Evolutionary conservation across 2,329 filamentous ascomycete genomes (phyloP).

Genomic region (Colletotrichum lupini): DNA sequence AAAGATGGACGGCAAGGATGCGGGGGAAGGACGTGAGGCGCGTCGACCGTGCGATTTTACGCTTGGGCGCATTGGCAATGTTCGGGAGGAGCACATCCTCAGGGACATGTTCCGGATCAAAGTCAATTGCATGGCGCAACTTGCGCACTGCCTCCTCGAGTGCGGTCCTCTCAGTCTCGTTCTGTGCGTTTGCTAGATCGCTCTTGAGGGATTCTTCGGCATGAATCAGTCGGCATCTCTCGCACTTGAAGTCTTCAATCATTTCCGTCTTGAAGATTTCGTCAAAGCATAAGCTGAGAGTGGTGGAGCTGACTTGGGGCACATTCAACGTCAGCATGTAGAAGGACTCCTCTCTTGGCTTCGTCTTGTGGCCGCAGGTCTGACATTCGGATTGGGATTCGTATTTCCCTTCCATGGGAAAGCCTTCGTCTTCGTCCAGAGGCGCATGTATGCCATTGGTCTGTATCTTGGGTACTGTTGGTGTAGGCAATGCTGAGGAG

Average conservation of each 20-base stretch:
- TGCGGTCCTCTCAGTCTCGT: constrained; percentile 64
- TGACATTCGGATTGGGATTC: constrained; percentile 97
- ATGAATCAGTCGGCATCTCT: constrained; percentile 88
- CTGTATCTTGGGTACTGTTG: constrained; percentile 27
- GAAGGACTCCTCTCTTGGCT: constrained; percentile 84
- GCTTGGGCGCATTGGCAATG: constrained; percentile 78
- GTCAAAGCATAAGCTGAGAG: constrained; percentile 90
- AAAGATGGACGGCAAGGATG: constrained; percentile 90
- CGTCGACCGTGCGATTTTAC: constrained; percentile 87
- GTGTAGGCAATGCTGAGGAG: constrained; percentile 29
- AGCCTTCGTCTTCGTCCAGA: constrained; percentile 60
- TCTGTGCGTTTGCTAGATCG: constrained; percentile 66
- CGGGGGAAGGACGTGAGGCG: constrained; percentile 90
- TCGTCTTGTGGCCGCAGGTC: constrained; percentile 89
- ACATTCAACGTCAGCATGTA: constrained; percentile 94
- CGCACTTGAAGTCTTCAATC: constrained; percentile 97
- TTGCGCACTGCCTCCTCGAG: constrained; percentile 59
- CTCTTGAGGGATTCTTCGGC: constrained; percentile 73
- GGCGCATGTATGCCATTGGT: constrained; percentile 27
- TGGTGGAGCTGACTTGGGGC: constrained; percentile 83
- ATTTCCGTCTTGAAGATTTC: constrained; percentile 94
- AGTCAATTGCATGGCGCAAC: constrained; percentile 77
- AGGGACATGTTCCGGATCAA: constrained; percentile 82
- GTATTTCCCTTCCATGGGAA: constrained; percentile 90
- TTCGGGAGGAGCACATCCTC: constrained; percentile 81